Evolutionary conservation across 257 asterid genomes (phyloP).

Genomic region (Cordia subcordata): DNA sequence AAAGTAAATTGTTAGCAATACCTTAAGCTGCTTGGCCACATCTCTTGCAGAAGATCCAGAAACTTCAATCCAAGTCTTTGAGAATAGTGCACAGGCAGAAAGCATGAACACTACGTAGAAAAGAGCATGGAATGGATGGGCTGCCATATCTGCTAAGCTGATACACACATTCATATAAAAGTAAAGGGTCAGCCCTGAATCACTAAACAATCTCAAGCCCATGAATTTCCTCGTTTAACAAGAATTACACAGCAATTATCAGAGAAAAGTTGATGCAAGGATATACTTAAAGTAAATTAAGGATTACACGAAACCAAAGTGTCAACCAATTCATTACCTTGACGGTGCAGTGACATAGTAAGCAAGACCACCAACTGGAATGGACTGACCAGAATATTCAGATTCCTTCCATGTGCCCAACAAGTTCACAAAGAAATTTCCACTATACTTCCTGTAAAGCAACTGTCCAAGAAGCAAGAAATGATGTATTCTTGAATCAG

Average conservation of each 20-base stretch:
- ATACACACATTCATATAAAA: constrained; percentile 6
- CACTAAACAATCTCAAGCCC: neutral
- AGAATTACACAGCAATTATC: too few relatives aligned
- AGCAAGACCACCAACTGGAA: constrained; percentile 72
- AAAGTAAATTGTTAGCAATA: constrained; percentile 3
- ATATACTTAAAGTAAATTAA: too few relatives aligned
- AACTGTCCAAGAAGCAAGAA: constrained; percentile 27
- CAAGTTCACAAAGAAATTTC: constrained; percentile 53
- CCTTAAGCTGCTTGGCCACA: constrained; percentile 75
- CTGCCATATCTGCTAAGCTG: constrained; percentile 64
- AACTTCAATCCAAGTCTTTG: constrained; percentile 73
- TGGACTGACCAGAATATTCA: constrained; percentile 58
- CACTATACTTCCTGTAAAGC: constrained; percentile 51
- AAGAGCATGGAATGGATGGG: constrained; percentile 68
- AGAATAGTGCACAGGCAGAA: constrained; percentile 64
- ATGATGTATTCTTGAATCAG: neutral
- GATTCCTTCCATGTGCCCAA: constrained; percentile 66
- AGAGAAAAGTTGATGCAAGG: too few relatives aligned
- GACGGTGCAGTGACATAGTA: constrained; percentile 70
- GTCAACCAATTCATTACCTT: constrained; percentile 27
- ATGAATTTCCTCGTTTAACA: too few relatives aligned
- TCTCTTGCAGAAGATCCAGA: constrained; percentile 74
- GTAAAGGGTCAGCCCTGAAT: constrained; percentile 4
- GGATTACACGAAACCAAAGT: too few relatives aligned
- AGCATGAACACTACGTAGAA: constrained; percentile 63